Evolutionary conservation across 139 green algal species (phyloP).

Genomic region (Tetraselmis chui): DNA sequence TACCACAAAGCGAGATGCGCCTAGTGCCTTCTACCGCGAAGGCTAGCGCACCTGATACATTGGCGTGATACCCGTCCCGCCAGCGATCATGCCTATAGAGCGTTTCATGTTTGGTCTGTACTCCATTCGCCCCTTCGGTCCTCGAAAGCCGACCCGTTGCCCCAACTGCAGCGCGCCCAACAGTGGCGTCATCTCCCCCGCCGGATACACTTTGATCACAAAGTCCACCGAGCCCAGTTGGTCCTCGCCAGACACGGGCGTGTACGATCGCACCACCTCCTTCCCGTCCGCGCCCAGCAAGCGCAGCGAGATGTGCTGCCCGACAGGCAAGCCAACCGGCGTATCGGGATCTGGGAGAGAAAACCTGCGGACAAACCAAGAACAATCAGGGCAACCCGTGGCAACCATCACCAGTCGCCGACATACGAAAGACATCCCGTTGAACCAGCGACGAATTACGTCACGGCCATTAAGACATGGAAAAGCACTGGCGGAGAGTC

Average conservation of each 20-base stretch:
- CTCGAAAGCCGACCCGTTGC: slow-evolving; percentile 75
- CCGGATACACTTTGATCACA: slow-evolving; percentile 71
- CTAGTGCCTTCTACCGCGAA: neutral
- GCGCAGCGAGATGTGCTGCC: slow-evolving; percentile 77
- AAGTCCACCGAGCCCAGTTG: slow-evolving; percentile 65
- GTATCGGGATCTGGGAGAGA: slow-evolving; percentile 48
- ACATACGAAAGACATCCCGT: too few relatives aligned
- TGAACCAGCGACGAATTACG: too few relatives aligned
- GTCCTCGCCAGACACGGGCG: slow-evolving; percentile 56
- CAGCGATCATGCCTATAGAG: slow-evolving; percentile 83
- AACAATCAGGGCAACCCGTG: too few relatives aligned
- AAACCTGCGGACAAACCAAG: slow-evolving; percentile 48
- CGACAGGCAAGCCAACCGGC: slow-evolving; percentile 70
- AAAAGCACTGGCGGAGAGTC: too few relatives aligned
- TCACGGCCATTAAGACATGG: too few relatives aligned
- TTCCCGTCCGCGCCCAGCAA: slow-evolving; percentile 40
- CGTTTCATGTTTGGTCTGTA: slow-evolving; percentile 66
- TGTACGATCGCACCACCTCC: slow-evolving; percentile 69
- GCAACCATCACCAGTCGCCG: too few relatives aligned
- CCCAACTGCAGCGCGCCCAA: slow-evolving; percentile 69
- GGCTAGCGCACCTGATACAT: slow-evolving; percentile 75
- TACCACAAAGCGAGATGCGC: neutral
- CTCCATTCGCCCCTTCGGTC: slow-evolving; percentile 74
- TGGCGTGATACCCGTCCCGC: slow-evolving; percentile 90
- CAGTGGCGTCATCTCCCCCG: slow-evolving; percentile 73